Conservation (phyloP, 2,329 filamentous ascomycete species). For the Rutstroemia sydowiana region DNA sequence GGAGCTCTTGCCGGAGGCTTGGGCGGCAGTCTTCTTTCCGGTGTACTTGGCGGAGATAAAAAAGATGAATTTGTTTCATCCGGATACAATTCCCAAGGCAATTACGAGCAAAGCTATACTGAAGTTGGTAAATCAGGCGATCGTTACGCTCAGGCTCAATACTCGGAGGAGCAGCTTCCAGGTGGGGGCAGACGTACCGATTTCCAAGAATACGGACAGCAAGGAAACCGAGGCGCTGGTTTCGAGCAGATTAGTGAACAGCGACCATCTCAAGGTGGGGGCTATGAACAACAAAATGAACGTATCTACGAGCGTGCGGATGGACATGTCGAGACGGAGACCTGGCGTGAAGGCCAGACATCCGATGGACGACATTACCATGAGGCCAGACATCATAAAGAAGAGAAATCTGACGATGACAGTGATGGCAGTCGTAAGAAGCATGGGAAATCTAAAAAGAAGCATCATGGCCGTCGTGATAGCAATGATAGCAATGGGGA, state of each 20-base stretch:
- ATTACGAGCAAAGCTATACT: slow-evolving; percentile 51
- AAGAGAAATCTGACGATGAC: slow-evolving; percentile 24
- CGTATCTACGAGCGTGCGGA: slow-evolving; percentile 38
- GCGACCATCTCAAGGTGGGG: slow-evolving; percentile 42
- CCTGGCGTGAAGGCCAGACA: slow-evolving; percentile 17
- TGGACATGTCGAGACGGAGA: slow-evolving; percentile 25
- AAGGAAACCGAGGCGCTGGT: slow-evolving; percentile 37
- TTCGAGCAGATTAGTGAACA: slow-evolving; percentile 53
- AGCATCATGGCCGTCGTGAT: slow-evolving; percentile 15
- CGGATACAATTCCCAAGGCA: slow-evolving; percentile 50
- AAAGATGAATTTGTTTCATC: slow-evolving; percentile 46
- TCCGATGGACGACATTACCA: slow-evolving; percentile 18
- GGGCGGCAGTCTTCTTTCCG: slow-evolving; percentile 59
- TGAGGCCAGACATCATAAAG: slow-evolving; percentile 17
- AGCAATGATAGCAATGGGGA: slow-evolving; percentile 15
- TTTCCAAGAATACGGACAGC: slow-evolving; percentile 52
- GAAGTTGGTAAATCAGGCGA: slow-evolving; percentile 49
- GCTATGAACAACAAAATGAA: slow-evolving; percentile 53
- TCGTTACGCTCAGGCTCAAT: slow-evolving; percentile 26
- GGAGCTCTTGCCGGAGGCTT: slow-evolving; percentile 60
- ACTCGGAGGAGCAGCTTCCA: slow-evolving; percentile 48
- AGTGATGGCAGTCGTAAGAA: slow-evolving; percentile 25
- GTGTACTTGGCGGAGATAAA: slow-evolving; percentile 41
- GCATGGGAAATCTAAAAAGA: slow-evolving; percentile 26
- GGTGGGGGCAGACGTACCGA: slow-evolving; percentile 51